These are phyloP conservation scores for Penicillium riverlandense DNA, from an alignment of 495 filamentous ascomycete species.

Conservation along the genomic window DNA sequence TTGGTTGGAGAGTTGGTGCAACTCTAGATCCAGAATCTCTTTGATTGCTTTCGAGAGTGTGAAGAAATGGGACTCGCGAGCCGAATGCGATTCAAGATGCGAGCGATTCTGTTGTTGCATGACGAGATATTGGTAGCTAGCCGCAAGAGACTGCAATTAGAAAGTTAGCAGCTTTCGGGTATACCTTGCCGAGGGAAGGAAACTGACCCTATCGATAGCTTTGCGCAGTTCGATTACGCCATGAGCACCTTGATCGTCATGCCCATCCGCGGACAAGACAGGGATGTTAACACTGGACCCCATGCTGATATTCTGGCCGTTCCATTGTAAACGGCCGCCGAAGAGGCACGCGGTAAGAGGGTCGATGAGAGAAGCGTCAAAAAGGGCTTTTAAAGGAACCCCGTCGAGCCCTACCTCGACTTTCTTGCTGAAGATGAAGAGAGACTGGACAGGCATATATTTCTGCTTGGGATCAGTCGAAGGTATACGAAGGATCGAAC, in stretches of 20 bases:
- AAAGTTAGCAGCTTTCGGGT: no score
- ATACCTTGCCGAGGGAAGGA: background rate
- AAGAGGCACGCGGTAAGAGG: slow-evolving; percentile 43
- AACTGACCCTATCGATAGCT: slow-evolving; percentile 23
- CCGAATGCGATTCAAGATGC: no score
- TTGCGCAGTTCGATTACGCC: slow-evolving; percentile 36
- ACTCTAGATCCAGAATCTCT: no score
- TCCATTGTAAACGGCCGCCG: slow-evolving; percentile 34
- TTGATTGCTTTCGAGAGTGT: no score
- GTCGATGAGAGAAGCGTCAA: slow-evolving; percentile 34
- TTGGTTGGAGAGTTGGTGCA: no score
- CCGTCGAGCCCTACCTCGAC: background rate
- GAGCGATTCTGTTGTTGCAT: no score
- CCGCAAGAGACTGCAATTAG: no score
- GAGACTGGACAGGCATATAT: no score
- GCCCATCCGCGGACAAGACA: slow-evolving; percentile 42
- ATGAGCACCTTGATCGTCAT: slow-evolving; percentile 9
- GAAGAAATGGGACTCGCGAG: no score
- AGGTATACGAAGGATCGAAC: no score
- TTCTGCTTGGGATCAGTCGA: no score
- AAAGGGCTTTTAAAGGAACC: background rate
- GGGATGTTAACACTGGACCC: slow-evolving; percentile 27
- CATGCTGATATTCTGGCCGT: slow-evolving; percentile 2
- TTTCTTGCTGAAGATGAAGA: background rate
- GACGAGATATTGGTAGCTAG: no score